Evolutionary conservation across 2,329 filamentous ascomycete genomes (phyloP), one percentile per base, ranked within the genome.

Genomic region (Beauveria medogensis): DNA sequence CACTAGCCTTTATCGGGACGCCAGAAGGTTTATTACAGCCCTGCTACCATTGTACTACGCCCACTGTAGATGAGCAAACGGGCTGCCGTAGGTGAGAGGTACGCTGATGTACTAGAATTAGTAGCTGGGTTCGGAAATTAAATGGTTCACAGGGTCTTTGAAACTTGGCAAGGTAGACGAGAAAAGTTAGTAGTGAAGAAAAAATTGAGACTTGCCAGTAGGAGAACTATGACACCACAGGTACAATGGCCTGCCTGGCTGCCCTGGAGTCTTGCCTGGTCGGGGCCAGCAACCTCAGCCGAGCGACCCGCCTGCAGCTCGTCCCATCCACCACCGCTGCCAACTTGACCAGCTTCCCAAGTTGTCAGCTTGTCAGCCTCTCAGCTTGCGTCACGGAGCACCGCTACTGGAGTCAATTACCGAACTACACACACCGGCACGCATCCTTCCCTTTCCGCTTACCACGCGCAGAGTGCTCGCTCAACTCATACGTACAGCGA

Each of bases 361-460:
- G 53, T 61, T 61, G 59, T 34, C 34, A 37, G 34, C 12, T 37
- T 14, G 34, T 14, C 34, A 37, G 59, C 53, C 59, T 61, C 59
- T 61, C 59, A 61, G 53, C 59, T 61, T 61, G 59, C 59, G 59
- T 61, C 59, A 61, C 59, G 46, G 53, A 61, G 51, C 46, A 61
- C 34, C 53, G 47, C 46, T 26, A 12, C 53, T 22, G n/a, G 54
- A 26, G 44, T 43, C 52, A 43, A 55, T 43, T 20, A 30, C 47
- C 46, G 40, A 52, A 44, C 46, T 8, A 12, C 53, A 10, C 24
- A 18, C 55, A 22, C 18, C 22, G 44, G 43, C 47, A 48, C 50
- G 44, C 50, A 37, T 26, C 22, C 14, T 20, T 7, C 7, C 26
- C 37, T 22, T 41, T 28, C 12, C 20, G 5, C 26, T 41, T 46